Base-by-base conservation (phyloP, 2,329 filamentous ascomycete genomes). In the Phialocephala subalpina region DNA sequence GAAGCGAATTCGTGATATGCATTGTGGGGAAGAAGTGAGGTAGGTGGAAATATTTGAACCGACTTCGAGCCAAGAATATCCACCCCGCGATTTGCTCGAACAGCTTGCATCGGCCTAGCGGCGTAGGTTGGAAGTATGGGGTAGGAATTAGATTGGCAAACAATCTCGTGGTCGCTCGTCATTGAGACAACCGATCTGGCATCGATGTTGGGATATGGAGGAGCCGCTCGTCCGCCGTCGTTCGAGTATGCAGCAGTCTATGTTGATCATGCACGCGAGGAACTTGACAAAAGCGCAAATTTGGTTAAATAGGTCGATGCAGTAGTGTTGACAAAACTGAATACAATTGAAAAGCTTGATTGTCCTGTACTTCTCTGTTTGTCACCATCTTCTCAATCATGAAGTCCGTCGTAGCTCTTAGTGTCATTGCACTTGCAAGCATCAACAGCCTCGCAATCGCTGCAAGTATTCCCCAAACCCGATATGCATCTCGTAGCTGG, bases 351-450 rank as follows among this genome's bases (percentile, higher is more conserved):
- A 40, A n/a, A n/a, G n/a, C n/a, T n/a, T n/a, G n/a, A n/a, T n/a
- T n/a, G n/a, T n/a, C n/a, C n/a, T n/a, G n/a, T n/a, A 3, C 36
- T 40, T 40, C 36, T 5, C 3, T 3, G 11, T 40, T 40, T 3
- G 3, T 40, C 36, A 40, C 36, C 8, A 12, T 16, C 18, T 40
- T n/a, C 45, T 22, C 45, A 4, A 49, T 49, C 20, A 58, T 38
- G 35, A 58, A 38, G 35, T 29, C 22, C 22, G 16, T 40, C 55
- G 16, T 22, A 2, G 2, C n/a, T 11, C 18, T 16, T n/a, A 22
- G n/a, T 62, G 62, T 42, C 40, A 14, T 45, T 60, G 57, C 38
- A 45, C 42, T 60, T 22, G 40, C 58, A 35, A 16, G n/a, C 8
- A 14, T 38, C 40, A 12, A 9, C 29, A 33, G 29, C 9, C 4